Percentiles rank a stretch among this genome's conserved stretches.
Conservation (phyloP, 2,329 filamentous ascomycete genomes). For the Knufia fluminis region DNA sequence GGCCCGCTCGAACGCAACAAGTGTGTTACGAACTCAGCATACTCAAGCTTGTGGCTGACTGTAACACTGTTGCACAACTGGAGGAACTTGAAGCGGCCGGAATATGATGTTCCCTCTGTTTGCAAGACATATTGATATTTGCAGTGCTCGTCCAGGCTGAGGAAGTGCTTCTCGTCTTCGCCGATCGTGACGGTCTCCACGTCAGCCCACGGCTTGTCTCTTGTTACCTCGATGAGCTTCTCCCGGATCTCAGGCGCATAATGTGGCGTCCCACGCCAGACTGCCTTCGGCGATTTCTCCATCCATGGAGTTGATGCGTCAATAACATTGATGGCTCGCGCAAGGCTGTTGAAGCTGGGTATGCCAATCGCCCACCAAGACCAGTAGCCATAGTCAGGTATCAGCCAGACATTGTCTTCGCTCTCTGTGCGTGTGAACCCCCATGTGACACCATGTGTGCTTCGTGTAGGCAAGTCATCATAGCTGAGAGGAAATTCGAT, state of each 20-base stretch:
- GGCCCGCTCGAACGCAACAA: slow-evolving; percentile 37
- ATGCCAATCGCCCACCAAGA: slow-evolving; percentile 27
- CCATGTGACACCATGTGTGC: background rate
- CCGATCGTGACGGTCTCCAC: slow-evolving; percentile 2
- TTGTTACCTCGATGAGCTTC: background rate
- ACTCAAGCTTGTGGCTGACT: slow-evolving; percentile 40
- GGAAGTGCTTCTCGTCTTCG: slow-evolving; percentile 21
- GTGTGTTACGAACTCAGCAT: slow-evolving; percentile 41
- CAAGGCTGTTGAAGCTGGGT: background rate
- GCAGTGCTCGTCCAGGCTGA: slow-evolving; percentile 46
- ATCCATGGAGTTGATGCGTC: background rate
- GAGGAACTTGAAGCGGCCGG: slow-evolving; percentile 45
- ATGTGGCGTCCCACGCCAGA: slow-evolving; percentile 1
- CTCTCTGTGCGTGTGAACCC: background rate
- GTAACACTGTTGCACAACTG: slow-evolving; percentile 44
- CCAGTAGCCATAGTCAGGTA: slow-evolving; percentile 48
- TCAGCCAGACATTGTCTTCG: slow-evolving; percentile 33
- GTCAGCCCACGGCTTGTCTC: background rate
- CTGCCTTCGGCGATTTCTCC: background rate
- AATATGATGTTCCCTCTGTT: slow-evolving; percentile 46
- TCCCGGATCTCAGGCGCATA: background rate
- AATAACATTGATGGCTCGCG: background rate
- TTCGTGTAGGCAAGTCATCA: background rate
- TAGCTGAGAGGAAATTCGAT: slow-evolving; percentile 1
- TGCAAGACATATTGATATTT: slow-evolving; percentile 46